Base-by-base conservation (phyloP, 192 early-diverging fungal genomes). In the Kickxella alabastrina region DNA sequence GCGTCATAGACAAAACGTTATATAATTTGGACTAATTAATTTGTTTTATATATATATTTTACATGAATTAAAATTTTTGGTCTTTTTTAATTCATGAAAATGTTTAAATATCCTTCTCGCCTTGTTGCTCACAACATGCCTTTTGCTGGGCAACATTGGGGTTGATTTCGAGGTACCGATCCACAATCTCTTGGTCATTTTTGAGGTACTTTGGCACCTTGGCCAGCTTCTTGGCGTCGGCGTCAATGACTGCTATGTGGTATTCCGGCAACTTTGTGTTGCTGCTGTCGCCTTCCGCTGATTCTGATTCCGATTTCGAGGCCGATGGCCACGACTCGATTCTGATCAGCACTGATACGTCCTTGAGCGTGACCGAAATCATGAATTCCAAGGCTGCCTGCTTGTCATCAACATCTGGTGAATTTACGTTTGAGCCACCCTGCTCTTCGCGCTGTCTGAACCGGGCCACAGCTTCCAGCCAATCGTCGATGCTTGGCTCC, bases 351-450 rank as follows among this genome's bases (percentile, higher is more conserved):
- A 87, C 70, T 13, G 89, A 92, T 22, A 85, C 80, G 59, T 90
- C 89, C 57, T 92, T 92, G 25, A 92, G 68, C 12, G 88, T 88
- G 10, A 74, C 75, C 0, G 89, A 83, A 4, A 92, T 24, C 34
- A 90, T 54, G 57, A 83, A 88, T 59, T 88, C 83, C 37, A 77
- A 57, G 0, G 88, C 65, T 18, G 52, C 62, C 25, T 87, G 88
- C 25, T 68, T 57, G 40, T 64, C 59, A 21, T 22, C 21, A 19
- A 47, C 13, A 19, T 14, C 43, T 25, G 43, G 8, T 13, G 26
- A 34, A 2, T 23, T 26, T 22, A 27, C 26, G 44, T 31, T 23
- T 24, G 21, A 9, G 29, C 17, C 12, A 1, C 13, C 22, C 4
- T 18, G 0, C 10, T 18, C 23, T 4, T 28, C 18, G 12, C 52